phyloP scores from a whole-genome alignment of 78 protist genomes.

The Guillardia theta region DNA sequence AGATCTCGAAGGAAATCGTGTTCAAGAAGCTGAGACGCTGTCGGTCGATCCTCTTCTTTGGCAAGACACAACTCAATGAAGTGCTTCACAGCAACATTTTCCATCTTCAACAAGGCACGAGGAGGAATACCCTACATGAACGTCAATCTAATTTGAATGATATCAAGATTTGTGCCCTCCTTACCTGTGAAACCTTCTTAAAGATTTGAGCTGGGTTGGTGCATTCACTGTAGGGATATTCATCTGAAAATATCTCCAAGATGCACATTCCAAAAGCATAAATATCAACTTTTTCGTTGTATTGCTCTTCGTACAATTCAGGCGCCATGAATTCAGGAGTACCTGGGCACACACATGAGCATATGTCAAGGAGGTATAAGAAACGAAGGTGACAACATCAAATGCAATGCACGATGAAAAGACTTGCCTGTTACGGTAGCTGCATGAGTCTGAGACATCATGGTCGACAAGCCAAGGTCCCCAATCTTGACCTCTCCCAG shows the following conservation, averaged over 20 bases:
- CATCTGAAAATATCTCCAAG: constrained; percentile 86
- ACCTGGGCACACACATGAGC: too few species aligned
- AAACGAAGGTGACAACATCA: too few species aligned
- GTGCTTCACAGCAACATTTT: not conserved
- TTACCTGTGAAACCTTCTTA: too few species aligned
- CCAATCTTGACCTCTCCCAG: constrained; percentile 86
- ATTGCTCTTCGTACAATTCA: constrained; percentile 84
- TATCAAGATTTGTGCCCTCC: too few species aligned
- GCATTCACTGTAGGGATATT: constrained; percentile 89
- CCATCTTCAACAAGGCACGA: not conserved
- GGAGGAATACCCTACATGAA: constrained; percentile 38
- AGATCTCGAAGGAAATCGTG: not conserved
- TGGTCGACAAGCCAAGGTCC: constrained; percentile 87
- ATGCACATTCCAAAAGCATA: constrained; percentile 93
- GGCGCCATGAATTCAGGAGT: constrained; percentile 97
- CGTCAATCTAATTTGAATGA: too few species aligned
- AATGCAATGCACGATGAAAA: too few species aligned
- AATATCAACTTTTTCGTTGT: constrained; percentile 84
- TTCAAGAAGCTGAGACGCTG: constrained; percentile 48
- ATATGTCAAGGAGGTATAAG: too few species aligned
- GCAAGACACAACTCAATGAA: constrained; percentile 64
- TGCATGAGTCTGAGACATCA: not conserved
- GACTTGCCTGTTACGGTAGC: too few species aligned
- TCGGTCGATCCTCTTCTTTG: constrained; percentile 31
- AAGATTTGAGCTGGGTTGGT: constrained; percentile 70